Evolutionary conservation across 169 alveolate species (phyloP), one percentile per base, ranked within the genome.

Genomic region (Perkinsus olseni): DNA sequence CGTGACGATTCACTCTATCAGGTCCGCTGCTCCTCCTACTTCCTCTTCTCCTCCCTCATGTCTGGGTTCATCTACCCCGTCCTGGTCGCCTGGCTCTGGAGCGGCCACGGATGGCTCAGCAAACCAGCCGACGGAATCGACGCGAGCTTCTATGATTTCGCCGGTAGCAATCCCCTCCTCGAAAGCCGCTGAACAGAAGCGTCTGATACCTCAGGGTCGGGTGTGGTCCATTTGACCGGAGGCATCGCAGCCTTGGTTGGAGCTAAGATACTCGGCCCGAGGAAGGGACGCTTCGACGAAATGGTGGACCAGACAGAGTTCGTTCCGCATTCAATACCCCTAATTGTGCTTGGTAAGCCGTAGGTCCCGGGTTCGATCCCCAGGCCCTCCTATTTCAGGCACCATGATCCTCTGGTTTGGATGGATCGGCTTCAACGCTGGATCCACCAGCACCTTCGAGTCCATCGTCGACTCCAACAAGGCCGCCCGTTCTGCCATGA

Each of bases 401-500:
- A 91, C 62, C 17, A 11, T 91, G 37, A 91, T 91, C 37, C 62
- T 91, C 50, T 38, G 51, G 51, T 91, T 91, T 36, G 92, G 92
- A 11, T 91, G 92, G 92, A 38, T 38, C 62, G 92, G 92, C 51
- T 91, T 91, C 62, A 91, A 91, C 51, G 92, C 92, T 38, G 92
- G 92, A 11, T 91, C 92, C 21, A 91, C 51, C 62, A 91, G 51
- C 62, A 38, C 21, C 17, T 6, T 62, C 31, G 82, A 6, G 34
- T 62, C 82, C 82, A 62, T 24, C 1, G 34, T 13, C 82, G 82
- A 62, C 34, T 4, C 82, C 31, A 24, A 62, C 31, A 62, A 62
- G 82, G 93, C 91, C 6, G 91, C 94, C 4, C 94, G 91, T 50
- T 82, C 62, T 34, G 94, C 94, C 24, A 91, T 91, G 93, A 93